These are phyloP conservation scores for Evansstolkia leycettana DNA, from an alignment of 495 filamentous ascomycete genomes.

Conservation along the genomic window DNA sequence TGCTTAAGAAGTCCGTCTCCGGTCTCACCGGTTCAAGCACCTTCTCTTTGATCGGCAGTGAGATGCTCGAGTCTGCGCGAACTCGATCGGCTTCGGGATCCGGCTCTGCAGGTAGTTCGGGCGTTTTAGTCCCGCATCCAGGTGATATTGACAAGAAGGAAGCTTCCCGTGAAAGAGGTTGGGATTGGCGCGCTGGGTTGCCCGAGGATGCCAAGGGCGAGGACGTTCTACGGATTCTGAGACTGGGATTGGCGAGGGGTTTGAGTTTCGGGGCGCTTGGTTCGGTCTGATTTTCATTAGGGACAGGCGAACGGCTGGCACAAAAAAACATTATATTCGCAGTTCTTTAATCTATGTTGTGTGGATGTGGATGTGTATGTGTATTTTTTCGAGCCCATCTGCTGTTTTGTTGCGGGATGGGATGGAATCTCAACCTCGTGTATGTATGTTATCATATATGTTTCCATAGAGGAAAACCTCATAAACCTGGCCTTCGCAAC, in stretches of 20 bases:
- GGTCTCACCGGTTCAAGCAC: conserved; percentile 40
- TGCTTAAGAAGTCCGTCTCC: conserved; percentile 57
- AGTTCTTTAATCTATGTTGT: no score
- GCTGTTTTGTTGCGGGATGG: no score
- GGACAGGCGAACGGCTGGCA: no score
- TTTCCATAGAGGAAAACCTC: no score
- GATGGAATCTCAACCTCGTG: no score
- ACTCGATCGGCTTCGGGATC: conserved; percentile 38
- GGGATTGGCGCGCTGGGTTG: conserved; percentile 74
- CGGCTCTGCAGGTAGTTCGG: conserved; percentile 40
- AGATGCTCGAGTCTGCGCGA: conserved; percentile 45
- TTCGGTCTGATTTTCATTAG: conserved; percentile 6
- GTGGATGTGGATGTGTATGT: no score
- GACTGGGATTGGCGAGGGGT: conserved; percentile 61
- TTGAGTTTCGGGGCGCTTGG: conserved; percentile 26
- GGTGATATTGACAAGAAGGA: conserved; percentile 20
- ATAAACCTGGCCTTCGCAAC: no score
- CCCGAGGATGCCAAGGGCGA: conserved; percentile 41
- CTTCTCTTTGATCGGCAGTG: conserved; percentile 60
- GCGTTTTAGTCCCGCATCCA: conserved; percentile 36
- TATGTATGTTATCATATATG: no score
- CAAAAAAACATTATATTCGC: no score
- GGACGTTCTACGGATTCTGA: conserved; percentile 59
- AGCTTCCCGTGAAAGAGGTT: conserved; percentile 40
- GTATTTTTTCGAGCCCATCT: no score